Conservation (phyloP, 805 yeast genomes). For the Yamadazyma insecticola region DNA sequence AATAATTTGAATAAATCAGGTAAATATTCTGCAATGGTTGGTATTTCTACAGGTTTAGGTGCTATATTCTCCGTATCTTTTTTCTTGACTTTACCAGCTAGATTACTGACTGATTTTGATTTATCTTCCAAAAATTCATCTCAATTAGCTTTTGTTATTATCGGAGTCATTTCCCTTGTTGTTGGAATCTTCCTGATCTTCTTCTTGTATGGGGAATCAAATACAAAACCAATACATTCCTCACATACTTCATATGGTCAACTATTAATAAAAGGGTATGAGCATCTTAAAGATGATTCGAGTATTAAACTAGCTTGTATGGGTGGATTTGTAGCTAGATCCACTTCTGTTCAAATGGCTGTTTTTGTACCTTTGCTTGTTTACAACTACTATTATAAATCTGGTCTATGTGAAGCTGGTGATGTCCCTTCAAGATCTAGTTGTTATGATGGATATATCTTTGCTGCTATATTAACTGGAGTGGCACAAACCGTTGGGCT, state of each 20-base stretch:
- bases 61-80: constrained; percentile 59
- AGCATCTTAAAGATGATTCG: constrained; percentile 41
- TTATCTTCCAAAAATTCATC: constrained; percentile 36
- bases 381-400: constrained; percentile 48
- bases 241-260: constrained; percentile 16
- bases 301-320: constrained; percentile 52
- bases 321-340: constrained; percentile 60
- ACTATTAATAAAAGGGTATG: constrained; percentile 39
- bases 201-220: constrained; percentile 41
- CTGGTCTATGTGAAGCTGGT: constrained; percentile 45
- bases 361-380: constrained; percentile 63
- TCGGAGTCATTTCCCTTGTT: constrained; percentile 39
- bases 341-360: constrained; percentile 54
- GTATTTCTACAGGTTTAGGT: constrained; percentile 60
- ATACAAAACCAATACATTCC: constrained; percentile 18
- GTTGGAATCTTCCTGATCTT: constrained; percentile 35
- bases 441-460: constrained; percentile 61
- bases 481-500: constrained; percentile 56
- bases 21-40: constrained; percentile 55
- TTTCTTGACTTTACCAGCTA: constrained; percentile 54
- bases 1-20: constrained; percentile 28
- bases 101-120: constrained; percentile 34
- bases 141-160: constrained; percentile 43
- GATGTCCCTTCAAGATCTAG: constrained; percentile 15
- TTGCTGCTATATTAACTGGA: constrained; percentile 67